Percentiles rank a stretch among this genome's conserved stretches.
Conservation (phyloP, 2,329 filamentous ascomycete species). For the Stachybotrys chartarum region DNA sequence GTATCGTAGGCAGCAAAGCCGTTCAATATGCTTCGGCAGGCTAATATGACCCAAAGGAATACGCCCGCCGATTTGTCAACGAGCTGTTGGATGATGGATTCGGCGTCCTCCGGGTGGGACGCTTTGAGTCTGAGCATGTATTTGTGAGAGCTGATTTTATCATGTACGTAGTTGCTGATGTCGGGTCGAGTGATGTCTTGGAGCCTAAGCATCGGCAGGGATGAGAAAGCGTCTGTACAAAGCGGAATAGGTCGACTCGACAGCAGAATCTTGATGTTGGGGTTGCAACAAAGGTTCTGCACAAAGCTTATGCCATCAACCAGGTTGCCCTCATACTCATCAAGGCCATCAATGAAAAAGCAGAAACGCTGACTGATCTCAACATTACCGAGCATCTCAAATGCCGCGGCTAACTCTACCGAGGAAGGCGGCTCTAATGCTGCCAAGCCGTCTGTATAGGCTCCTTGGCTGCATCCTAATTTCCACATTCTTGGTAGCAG, state of each 20-base stretch:
- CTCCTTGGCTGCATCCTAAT: neutral
- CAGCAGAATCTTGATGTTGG: neutral
- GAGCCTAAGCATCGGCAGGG: neutral
- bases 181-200: conserved; percentile 1
- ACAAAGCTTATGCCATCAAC: neutral
- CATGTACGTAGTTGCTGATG: neutral
- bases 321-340: neutral
- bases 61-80: conserved; percentile 2
- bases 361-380: neutral
- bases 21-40: conserved; percentile 1
- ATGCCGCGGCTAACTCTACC: neutral
- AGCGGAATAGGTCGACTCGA: conserved; percentile 2
- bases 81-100: neutral
- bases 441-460: neutral
- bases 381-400: neutral
- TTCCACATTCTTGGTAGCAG: neutral
- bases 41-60: conserved; percentile 4
- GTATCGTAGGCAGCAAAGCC: conserved; percentile 1
- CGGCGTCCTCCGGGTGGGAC: neutral
- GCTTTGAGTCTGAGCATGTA: neutral
- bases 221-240: neutral
- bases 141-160: neutral
- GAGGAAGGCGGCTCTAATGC: neutral
- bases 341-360: conserved; percentile 7
- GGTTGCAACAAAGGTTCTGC: neutral